Base-by-base conservation (phyloP, 2,329 filamentous ascomycete species). In the Hawksworthiomyces lignivorus region DNA sequence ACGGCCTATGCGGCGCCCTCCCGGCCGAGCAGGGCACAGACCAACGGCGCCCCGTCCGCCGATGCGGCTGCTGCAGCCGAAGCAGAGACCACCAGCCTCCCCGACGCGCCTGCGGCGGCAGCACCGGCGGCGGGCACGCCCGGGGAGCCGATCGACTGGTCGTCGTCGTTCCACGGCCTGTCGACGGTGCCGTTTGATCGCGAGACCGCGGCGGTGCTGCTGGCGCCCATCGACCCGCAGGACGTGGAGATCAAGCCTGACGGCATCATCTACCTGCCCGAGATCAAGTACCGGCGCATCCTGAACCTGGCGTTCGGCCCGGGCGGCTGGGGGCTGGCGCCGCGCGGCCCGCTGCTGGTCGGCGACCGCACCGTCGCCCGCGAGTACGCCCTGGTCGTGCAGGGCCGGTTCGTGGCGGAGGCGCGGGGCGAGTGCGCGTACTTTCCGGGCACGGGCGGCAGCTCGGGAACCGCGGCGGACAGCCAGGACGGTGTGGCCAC, bases 181-280 rank as follows among this genome's bases (percentile, higher is more conserved):
- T 83, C 81, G 27, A 71, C 73, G 0, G 68, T 69, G 26, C 74
- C 87, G 0, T 94, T 95, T 61, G 69, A 79, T 4, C 66, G 77
- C 34, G 82, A 88, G 62, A 75, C 82, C 40, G 73, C 77, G 9
- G 72, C 78, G 14, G 72, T 86, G 17, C 72, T 96, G 35, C 74
- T 84, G 48, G 69, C 75, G 43, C 79, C 81, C 2, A 60, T 94
- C 11, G 67, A 78, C 41, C 65, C 75, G 0, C 73, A 81, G 36
- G 90, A 97, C 63, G 81, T 98, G 42, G 92, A 98, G 69, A 84
- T 98, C 59, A 98, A 98, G 69, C 90, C 92, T 24, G 92, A 98
- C 66, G 92, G 92, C 26, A 90, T 98, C 52, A 70, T 97, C 46
- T 98, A 97, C 61, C 70, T 98, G 45, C 92, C 92, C 11, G 92